These are phyloP conservation scores for Apophysomyces sp. DNA, from an alignment of 371 early-diverging fungal species.

Conservation along the genomic window DNA sequence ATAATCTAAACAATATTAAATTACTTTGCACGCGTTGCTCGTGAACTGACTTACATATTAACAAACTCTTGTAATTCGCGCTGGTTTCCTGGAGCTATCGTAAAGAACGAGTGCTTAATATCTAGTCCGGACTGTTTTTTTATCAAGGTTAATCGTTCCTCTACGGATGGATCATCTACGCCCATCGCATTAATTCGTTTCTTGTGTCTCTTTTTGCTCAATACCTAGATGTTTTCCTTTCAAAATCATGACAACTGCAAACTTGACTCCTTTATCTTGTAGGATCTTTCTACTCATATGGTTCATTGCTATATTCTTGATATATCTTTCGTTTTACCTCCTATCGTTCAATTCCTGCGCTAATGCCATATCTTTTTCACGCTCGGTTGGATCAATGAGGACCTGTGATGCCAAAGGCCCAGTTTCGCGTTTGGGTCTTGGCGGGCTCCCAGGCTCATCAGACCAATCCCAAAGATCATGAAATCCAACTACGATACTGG, in stretches of 20 bases:
- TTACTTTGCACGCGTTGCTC: not conserved
- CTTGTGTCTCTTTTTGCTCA: constrained; percentile 37
- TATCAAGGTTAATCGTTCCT: constrained; percentile 64
- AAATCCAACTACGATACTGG: constrained; percentile 71
- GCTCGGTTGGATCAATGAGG: constrained; percentile 50
- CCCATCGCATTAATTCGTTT: not conserved
- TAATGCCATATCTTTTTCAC: constrained; percentile 61
- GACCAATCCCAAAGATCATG: constrained; percentile 64
- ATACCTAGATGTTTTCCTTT: constrained; percentile 36
- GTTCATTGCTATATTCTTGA: not conserved
- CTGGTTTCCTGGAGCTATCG: constrained; percentile 49
- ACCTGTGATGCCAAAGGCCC: constrained; percentile 59
- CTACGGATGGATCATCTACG: constrained; percentile 61
- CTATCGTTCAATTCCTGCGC: constrained; percentile 67
- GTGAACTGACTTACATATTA: constrained; percentile 47
- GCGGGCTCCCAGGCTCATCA: constrained; percentile 20
- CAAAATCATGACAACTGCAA: constrained; percentile 69
- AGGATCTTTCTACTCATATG: constrained; percentile 52
- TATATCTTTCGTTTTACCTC: constrained; percentile 37
- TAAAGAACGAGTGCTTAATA: constrained; percentile 61
- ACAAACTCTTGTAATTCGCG: constrained; percentile 66
- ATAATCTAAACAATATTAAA: constrained; percentile 40
- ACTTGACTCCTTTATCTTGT: constrained; percentile 70
- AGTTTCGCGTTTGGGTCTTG: constrained; percentile 37
- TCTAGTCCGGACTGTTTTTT: constrained; percentile 70